Evolutionary conservation across 2,329 filamentous ascomycete species (phyloP).

Genomic region (Neofusicoccum umdonicola): DNA sequence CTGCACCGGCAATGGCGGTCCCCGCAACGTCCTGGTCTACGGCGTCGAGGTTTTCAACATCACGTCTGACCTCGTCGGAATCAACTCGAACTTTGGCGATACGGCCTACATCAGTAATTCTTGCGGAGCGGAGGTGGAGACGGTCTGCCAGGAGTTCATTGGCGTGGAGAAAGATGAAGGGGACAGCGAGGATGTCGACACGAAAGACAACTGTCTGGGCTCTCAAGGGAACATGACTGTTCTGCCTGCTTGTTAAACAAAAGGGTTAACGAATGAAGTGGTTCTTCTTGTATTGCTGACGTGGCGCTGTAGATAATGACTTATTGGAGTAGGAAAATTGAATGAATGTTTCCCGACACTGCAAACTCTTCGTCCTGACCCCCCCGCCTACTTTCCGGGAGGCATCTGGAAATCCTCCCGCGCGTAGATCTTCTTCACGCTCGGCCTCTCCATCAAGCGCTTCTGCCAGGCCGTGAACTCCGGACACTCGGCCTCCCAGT

Average conservation of each 20-base stretch:
- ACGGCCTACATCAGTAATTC: constrained; percentile 44
- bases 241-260: no score
- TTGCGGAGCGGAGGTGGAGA: constrained; percentile 26
- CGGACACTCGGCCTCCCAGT: constrained; percentile 29
- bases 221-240: neutral
- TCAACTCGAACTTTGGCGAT: constrained; percentile 45
- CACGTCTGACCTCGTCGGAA: constrained; percentile 15
- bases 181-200: constrained; percentile 19
- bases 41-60: neutral
- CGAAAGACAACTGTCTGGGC: neutral
- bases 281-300: no score
- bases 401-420: neutral
- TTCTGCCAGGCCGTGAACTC: constrained; percentile 27
- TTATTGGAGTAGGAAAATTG: no score
- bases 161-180: constrained; percentile 24
- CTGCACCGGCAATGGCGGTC: constrained; percentile 22
- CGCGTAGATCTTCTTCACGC: constrained; percentile 25
- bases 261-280: no score
- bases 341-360: no score
- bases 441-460: constrained; percentile 24
- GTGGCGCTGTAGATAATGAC: no score
- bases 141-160: constrained; percentile 29
- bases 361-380: no score
- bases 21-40: constrained; percentile 29
- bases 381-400: no score